Conservation (phyloP, 306 rosid genomes). For the Cicer pinnatifidum region DNA sequence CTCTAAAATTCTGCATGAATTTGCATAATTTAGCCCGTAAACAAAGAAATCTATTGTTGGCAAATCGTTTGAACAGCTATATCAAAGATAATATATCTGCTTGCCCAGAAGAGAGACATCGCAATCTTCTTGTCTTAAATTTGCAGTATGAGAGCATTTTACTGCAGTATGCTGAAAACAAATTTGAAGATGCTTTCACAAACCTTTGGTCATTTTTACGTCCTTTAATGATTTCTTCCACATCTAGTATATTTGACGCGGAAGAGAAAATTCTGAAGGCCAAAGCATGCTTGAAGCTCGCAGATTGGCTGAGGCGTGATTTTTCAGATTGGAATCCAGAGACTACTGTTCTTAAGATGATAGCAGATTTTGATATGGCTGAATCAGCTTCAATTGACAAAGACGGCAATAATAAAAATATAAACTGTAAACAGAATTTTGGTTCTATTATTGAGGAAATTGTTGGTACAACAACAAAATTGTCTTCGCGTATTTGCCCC, state of each 20-base stretch:
- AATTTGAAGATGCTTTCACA: conserved; percentile 82
- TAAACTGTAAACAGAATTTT: conserved; percentile 43
- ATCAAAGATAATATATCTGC: conserved; percentile 58
- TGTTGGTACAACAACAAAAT: conserved; percentile 76
- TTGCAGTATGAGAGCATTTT: conserved; percentile 83
- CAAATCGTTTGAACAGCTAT: conserved; percentile 66
- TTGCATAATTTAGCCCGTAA: conserved; percentile 79
- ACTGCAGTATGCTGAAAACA: conserved; percentile 78
- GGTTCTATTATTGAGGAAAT: conserved; percentile 72
- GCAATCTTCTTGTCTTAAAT: conserved; percentile 59
- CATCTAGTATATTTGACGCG: conserved; percentile 48
- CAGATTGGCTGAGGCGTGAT: conserved; percentile 74
- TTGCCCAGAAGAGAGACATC: conserved; percentile 60
- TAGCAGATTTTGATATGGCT: conserved; percentile 58
- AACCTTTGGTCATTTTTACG: conserved; percentile 81
- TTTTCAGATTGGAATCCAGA: conserved; percentile 60
- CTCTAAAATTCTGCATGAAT: conserved; percentile 73
- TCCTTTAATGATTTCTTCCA: conserved; percentile 70
- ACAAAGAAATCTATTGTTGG: conserved; percentile 70
- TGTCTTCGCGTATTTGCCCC: conserved; percentile 83
- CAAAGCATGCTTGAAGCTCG: conserved; percentile 87
- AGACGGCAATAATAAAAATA: conserved; percentile 48
- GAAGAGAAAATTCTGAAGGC: conserved; percentile 77
- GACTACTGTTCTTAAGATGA: conserved; percentile 62
- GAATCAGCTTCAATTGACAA: conserved; percentile 49